phyloP scores from a whole-genome alignment of 768 basidiomycete species.

The Xerocomellus intermedius region DNA sequence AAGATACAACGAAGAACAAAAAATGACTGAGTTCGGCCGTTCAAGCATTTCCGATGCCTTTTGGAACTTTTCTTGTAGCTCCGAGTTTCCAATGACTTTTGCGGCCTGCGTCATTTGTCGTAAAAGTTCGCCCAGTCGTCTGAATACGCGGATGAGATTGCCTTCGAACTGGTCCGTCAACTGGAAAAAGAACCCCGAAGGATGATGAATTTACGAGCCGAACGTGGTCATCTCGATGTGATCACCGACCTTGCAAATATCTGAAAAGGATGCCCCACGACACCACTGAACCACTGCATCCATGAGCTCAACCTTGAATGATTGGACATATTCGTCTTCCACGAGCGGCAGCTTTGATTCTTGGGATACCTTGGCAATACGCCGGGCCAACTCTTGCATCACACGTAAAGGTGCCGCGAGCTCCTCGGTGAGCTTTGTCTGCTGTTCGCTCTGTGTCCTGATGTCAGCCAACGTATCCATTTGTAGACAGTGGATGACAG shows the following conservation, averaged over 20 bases:
- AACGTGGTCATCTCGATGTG: not conserved
- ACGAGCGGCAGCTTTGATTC: conserved; percentile 88
- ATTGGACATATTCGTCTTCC: conserved; percentile 93
- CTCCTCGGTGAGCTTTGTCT: conserved; percentile 87
- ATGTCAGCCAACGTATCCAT: not conserved
- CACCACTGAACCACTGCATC: conserved; percentile 98
- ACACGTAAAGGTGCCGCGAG: conserved; percentile 87
- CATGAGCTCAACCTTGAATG: conserved; percentile 99
- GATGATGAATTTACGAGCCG: not conserved
- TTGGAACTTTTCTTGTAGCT: conserved; percentile 92
- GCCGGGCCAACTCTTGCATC: conserved; percentile 93
- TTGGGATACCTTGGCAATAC: conserved; percentile 95
- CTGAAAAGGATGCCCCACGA: conserved; percentile 93
- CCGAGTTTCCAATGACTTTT: conserved; percentile 94
- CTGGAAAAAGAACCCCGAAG: conserved; percentile 38
- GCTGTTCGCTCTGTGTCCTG: conserved; percentile 69
- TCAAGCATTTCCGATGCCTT: conserved; percentile 91
- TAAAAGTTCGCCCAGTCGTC: conserved; percentile 89
- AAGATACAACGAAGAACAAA: conserved; percentile 83
- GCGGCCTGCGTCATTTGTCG: conserved; percentile 96
- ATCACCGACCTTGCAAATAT: conserved; percentile 85
- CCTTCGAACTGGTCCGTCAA: conserved; percentile 97
- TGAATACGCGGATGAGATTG: conserved; percentile 92
- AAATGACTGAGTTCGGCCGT: conserved; percentile 90
- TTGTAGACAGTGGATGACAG: not conserved